Base-by-base conservation (phyloP, 2,329 filamentous ascomycete species). In the Penicillium sp. region DNA sequence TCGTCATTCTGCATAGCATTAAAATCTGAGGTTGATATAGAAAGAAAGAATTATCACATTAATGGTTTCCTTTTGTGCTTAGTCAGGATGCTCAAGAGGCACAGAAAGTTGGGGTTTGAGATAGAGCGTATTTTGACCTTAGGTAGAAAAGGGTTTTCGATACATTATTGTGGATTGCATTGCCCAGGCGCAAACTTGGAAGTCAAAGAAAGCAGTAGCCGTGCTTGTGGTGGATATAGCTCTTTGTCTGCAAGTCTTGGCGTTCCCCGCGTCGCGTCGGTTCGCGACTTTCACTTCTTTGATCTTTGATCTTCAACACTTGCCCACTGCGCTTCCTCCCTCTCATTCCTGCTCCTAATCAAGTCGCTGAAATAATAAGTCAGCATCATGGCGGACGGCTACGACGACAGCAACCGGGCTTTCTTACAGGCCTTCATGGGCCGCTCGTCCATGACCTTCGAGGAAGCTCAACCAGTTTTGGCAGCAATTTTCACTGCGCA, bases 341-440 rank as follows among this genome's bases (percentile, higher is more conserved):
- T 10, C 19, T 29, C 26, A 22, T 26, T 35, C 24, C 5, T 14
- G 11, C 48, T 11, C 3, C 21, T 5, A 35, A 48, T n/a, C 7
- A 29, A 22, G 24, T 19, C 14, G 29, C 31, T 22, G 33, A 33
- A 52, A 11, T n/a, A 48, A 9, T 5, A 13, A 11, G 5, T 22
- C 11, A 6, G n/a, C 26, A 58, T 21, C 5, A 60, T 65, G 58
- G 59, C 52, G 44, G 49, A 57, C 19, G 46, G 56, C 48, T 87
- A 87, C 67, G 77, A 82, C 66, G 80, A 96, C 70, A 82, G 82
- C 60, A 90, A 97, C 72, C 88, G 91, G 56, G 93, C 93, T 9
- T 96, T 99, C 70, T 81, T 98, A 0, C 95, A 99, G 75, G 90
- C 90, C 48, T 87, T 99, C 64, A 82, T 97, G 73, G 86, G 90